Base-by-base conservation (phyloP, 768 basidiomycete species). In the Leccinum ochraceum region DNA sequence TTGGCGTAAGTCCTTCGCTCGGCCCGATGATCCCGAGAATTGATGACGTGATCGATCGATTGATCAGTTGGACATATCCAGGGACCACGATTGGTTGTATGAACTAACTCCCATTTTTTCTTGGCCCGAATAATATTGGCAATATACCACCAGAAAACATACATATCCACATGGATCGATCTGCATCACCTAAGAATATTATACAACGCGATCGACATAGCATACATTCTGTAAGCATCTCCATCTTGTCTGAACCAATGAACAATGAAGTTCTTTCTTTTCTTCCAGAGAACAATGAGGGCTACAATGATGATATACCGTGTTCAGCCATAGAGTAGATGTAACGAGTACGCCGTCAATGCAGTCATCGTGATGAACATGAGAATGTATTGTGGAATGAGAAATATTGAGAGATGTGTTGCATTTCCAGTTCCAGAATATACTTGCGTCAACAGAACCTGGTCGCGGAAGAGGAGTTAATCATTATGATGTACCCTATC, bases 391-490 rank as follows among this genome's bases (percentile, higher is more conserved):
- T 80, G 88, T 13, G 86, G 86, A 37, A 89, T 83, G 51, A 89
- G 75, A 67, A 88, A 88, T 6, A 82, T 77, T 1, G 85, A 78
- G 4, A 89, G 72, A 64, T 87, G 81, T 53, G 86, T 85, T 6
- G 86, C 84, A 30, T 75, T 79, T 28, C 89, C 88, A 1, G 85
- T 86, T 2, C 83, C 86, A 51, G 85, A 87, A 66, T 86, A 83
- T 9, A 86, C 81, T 65, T 89, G 86, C 1, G 86, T 88, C 39
- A 89, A 72, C 58, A 80, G 81, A 0, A 88, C 86, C 81, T 88
- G 63, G 37, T 54, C 24, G 39, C 30, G 28, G 3, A 46, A 54
- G 17, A 54, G 24, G 48, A 16, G 26, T 62, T 3, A 42, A 28
- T 39, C 4, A 20, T 48, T 30, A 4, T 36, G 57, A 61, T 32